Evolutionary conservation across 257 asterid genomes (phyloP).

Genomic region (Agastache rugosa): DNA sequence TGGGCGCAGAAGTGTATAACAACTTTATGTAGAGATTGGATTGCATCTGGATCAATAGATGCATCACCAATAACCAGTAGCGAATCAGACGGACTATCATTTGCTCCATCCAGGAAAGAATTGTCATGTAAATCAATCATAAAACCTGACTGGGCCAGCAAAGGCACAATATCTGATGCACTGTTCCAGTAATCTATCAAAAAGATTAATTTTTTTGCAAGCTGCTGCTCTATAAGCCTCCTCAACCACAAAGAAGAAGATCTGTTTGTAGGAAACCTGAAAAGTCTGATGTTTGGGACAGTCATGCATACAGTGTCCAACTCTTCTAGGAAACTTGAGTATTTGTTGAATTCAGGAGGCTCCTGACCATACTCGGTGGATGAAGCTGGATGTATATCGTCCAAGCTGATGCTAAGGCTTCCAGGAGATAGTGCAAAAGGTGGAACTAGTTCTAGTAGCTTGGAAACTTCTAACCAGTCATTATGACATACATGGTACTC

Average conservation of each 20-base stretch:
- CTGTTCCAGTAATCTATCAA: conserved; percentile 80
- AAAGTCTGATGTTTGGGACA: conserved; percentile 72
- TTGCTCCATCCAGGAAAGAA: conserved; percentile 50
- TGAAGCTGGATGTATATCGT: conserved; percentile 54
- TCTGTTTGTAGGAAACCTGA: conserved; percentile 64
- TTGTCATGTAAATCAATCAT: conserved; percentile 48
- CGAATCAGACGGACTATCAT: conserved; percentile 60
- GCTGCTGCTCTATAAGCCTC: conserved; percentile 84
- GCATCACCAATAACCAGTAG: conserved; percentile 56
- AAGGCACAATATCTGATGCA: conserved; percentile 66
- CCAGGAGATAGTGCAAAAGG: conserved; percentile 75
- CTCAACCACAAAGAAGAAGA: conserved; percentile 74
- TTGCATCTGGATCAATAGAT: conserved; percentile 58
- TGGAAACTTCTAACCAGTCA: conserved; percentile 86
- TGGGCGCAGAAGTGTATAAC: conserved; percentile 74
- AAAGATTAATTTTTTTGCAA: conserved; percentile 72
- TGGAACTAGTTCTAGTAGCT: conserved; percentile 83
- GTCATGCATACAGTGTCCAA: conserved; percentile 67
- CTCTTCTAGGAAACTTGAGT: conserved; percentile 70
- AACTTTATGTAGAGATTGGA: conserved; percentile 79
- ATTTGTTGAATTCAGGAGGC: conserved; percentile 54
- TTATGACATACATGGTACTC: conserved; percentile 90
- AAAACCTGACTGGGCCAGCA: conserved; percentile 88
- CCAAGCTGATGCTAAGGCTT: conserved; percentile 74
- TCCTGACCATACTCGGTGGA: conserved; percentile 55